Evolutionary conservation across 2,329 filamentous ascomycete species (phyloP), one percentile per base, ranked within the genome.

Genomic region (Alternaria arborescens): DNA sequence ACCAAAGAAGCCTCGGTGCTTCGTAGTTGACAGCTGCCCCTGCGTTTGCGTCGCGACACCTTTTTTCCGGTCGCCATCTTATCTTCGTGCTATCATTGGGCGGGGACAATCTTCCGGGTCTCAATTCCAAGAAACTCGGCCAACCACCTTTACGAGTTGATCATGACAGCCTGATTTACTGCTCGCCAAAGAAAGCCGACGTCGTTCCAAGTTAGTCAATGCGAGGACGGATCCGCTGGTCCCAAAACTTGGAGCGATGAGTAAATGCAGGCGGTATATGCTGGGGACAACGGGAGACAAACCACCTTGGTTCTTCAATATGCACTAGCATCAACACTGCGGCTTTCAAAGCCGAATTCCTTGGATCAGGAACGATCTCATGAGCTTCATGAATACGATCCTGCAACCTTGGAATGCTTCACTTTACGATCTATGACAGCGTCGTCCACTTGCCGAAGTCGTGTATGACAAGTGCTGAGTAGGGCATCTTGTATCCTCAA

Each of bases 161-260:
- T 57, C 20, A 6, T 36, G 47, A 48, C 34, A 32, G 44, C 41
- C 46, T 42, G 34, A 60, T 59, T 59, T 16, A 16, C 34, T 59
- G 55, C 52, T 36, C 34, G 53, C 42, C 22, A 14, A 14, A 32
- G 14, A 36, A 54, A 46, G 40, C 24, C 54, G 54, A 42, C 34
- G 38, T 41, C 36, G 28, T 52, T 30, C 41, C 32, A 36, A 36
- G 14, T 14, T 14, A 11, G 12, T 5, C 16, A 16, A 34, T 36
- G 30, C 46, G 30, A 14, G 30, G 16, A 36, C 30, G 30, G 28
- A 34, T 14, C 18, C n/a, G 14, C 28, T 48, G 32, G 30, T 16
- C 46, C 46, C 30, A 24, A 20, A 48, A 22, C 30, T 36, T 24
- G 46, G 10, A 11, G 44, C 26, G 16, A 38, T 36, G 47, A n/a